Conservation (phyloP, 306 rosid genomes). For the Quercus berberidifolia region DNA sequence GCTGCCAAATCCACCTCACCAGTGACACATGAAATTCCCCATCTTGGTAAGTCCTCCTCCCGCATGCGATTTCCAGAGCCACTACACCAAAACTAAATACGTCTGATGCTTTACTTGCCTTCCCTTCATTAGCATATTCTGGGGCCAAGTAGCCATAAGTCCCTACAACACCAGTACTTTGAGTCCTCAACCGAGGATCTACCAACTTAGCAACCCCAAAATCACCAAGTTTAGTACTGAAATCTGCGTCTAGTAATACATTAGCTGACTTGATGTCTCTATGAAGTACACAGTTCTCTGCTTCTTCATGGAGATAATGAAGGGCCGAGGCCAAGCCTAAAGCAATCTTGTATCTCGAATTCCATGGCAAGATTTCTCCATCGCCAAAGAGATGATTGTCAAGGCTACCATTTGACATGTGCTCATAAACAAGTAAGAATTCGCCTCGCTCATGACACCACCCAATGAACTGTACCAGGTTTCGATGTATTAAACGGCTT, state of each 20-base stretch:
- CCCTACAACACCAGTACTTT: constrained; percentile 36
- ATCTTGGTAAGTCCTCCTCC: constrained; percentile 36
- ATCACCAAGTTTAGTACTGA: constrained; percentile 53
- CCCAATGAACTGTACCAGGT: constrained; percentile 54
- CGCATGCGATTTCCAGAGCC: constrained; percentile 63
- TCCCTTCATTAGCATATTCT: constrained; percentile 35
- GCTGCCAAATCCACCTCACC: constrained; percentile 34
- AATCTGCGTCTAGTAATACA: constrained; percentile 46
- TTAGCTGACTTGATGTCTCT: constrained; percentile 61
- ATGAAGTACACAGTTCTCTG: constrained; percentile 50
- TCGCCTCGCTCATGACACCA: constrained; percentile 55
- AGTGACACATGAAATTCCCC: constrained; percentile 33
- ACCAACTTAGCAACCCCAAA: constrained; percentile 57
- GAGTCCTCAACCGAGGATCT: constrained; percentile 38
- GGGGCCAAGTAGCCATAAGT: constrained; percentile 52
- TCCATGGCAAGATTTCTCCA: constrained; percentile 32
- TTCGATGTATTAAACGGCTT: constrained; percentile 50
- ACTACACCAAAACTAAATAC: constrained; percentile 62
- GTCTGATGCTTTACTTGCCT: constrained; percentile 50
- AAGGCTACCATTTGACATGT: constrained; percentile 56
- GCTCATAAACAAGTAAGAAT: constrained; percentile 40
- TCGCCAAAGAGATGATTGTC: constrained; percentile 44
- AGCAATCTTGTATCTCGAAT: constrained; percentile 35
- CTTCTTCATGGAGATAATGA: constrained; percentile 59
- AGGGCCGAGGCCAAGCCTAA: constrained; percentile 43